Percentiles rank a stretch among this genome's conserved stretches.
These are phyloP conservation scores for Boechera stricta DNA, from an alignment of 345 rosid genomes.

Conservation along the genomic window DNA sequence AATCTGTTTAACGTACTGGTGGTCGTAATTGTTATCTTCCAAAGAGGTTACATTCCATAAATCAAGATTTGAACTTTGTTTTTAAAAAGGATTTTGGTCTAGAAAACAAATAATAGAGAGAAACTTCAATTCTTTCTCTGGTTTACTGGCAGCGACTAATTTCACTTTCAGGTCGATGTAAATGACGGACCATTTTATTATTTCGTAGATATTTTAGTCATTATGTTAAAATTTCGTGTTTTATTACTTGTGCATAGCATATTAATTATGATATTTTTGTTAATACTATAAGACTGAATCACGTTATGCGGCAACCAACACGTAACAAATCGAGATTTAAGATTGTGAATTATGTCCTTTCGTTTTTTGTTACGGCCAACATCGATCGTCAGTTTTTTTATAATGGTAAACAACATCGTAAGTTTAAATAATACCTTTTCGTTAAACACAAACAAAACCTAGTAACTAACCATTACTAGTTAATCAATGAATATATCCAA, in stretches of 20 bases:
- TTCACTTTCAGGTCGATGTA: not conserved
- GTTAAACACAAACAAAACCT: conserved; percentile 32
- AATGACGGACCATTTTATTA: not conserved
- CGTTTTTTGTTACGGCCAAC: conserved; percentile 18
- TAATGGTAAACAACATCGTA: conserved; percentile 33
- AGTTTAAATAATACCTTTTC: conserved; percentile 24
- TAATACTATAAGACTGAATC: not conserved
- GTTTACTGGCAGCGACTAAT: not conserved
- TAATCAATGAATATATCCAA: conserved; percentile 2
- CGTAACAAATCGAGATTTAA: conserved; percentile 18
- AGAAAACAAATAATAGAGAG: not conserved
- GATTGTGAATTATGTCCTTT: conserved; percentile 22
- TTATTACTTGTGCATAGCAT: not conserved
- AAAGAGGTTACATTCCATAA: not conserved
- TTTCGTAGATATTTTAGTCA: not conserved
- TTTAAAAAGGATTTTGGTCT: not conserved
- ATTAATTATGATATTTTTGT: not conserved
- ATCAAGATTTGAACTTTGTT: not conserved
- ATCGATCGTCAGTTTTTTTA: not conserved
- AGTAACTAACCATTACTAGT: conserved; percentile 4
- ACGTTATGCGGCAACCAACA: conserved; percentile 5
- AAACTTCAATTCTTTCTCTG: not conserved
- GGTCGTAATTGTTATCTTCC: not conserved
- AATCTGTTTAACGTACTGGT: not conserved
- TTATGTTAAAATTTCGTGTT: not conserved